Percentiles rank a stretch among this genome's conserved stretches.
These are phyloP conservation scores for Hypericum perforatum DNA, from an alignment of 345 rosid genomes.

Conservation along the genomic window DNA sequence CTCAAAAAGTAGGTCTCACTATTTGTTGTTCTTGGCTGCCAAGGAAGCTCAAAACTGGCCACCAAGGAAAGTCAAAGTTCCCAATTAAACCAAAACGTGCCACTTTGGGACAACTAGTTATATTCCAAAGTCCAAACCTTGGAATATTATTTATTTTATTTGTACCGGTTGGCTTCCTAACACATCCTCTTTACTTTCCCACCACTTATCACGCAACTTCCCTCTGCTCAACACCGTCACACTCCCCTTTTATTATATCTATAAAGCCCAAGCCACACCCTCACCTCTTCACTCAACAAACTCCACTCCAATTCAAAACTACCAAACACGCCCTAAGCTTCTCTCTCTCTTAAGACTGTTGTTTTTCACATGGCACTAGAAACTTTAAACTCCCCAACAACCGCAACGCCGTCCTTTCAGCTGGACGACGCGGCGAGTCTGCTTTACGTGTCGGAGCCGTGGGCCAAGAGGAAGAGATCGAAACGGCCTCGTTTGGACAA, in stretches of 20 bases:
- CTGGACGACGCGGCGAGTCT: background rate
- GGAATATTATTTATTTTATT: too few relatives aligned
- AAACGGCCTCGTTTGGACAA: background rate
- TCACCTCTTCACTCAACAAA: background rate
- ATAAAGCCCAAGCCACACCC: background rate
- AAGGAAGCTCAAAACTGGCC: too few relatives aligned
- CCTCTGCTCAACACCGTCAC: background rate
- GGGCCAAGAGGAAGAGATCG: slow-evolving; percentile 2
- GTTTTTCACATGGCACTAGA: background rate
- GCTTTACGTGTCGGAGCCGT: background rate
- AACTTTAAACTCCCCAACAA: background rate
- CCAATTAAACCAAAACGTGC: too few relatives aligned
- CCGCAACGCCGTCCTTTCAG: background rate
- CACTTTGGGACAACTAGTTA: too few relatives aligned
- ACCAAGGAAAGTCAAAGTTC: too few relatives aligned
- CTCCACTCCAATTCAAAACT: background rate
- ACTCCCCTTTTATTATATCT: background rate
- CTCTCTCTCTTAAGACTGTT: background rate
- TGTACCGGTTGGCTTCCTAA: too few relatives aligned
- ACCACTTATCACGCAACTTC: slow-evolving; percentile 3
- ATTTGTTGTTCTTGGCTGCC: too few relatives aligned
- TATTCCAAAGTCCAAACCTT: too few relatives aligned
- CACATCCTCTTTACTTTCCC: background rate
- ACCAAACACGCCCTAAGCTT: background rate
- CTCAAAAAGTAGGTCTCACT: too few relatives aligned